phyloP scores from a whole-genome alignment of 2,329 filamentous ascomycete species.

The Chaetomium sp. region DNA sequence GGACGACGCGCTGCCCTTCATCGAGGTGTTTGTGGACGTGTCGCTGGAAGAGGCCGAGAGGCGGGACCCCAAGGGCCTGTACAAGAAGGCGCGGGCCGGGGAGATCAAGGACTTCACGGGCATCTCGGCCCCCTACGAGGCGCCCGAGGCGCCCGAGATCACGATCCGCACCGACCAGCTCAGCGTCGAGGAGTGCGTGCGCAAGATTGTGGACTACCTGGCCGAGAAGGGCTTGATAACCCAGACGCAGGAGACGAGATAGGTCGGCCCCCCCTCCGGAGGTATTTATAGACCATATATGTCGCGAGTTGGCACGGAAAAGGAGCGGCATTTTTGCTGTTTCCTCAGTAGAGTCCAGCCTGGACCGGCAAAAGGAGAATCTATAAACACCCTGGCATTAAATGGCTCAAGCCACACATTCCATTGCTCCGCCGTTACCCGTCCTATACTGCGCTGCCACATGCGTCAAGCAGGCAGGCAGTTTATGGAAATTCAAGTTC shows the following conservation, averaged over 20 bases:
- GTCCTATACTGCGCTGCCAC: background rate
- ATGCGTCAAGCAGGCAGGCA: background rate
- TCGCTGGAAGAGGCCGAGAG: constrained; percentile 89
- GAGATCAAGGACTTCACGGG: constrained; percentile 98
- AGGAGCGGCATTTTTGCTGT: background rate
- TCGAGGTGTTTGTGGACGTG: constrained; percentile 93
- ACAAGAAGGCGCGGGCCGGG: constrained; percentile 93
- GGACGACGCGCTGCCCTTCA: constrained; percentile 77
- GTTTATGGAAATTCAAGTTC: constrained; percentile 74
- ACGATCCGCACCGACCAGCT: constrained; percentile 80
- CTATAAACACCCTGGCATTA: background rate
- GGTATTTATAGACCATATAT: background rate
- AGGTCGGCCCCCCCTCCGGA: no score
- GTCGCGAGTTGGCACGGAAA: background rate
- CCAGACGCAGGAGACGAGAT: constrained; percentile 38
- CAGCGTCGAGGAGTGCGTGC: constrained; percentile 85
- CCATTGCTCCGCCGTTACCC: background rate
- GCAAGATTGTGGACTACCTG: constrained; percentile 79
- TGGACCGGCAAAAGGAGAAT: background rate
- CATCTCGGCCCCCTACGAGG: constrained; percentile 93
- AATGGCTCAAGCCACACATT: background rate
- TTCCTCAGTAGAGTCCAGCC: background rate
- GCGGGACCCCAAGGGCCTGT: constrained; percentile 94
- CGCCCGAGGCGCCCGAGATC: constrained; percentile 81
- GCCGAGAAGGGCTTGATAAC: constrained; percentile 65